Percentiles rank a stretch among this genome's conserved stretches.
Evolutionary conservation across 2,329 filamentous ascomycete genomes (phyloP).

Genomic region (Diaporthe batatas): DNA sequence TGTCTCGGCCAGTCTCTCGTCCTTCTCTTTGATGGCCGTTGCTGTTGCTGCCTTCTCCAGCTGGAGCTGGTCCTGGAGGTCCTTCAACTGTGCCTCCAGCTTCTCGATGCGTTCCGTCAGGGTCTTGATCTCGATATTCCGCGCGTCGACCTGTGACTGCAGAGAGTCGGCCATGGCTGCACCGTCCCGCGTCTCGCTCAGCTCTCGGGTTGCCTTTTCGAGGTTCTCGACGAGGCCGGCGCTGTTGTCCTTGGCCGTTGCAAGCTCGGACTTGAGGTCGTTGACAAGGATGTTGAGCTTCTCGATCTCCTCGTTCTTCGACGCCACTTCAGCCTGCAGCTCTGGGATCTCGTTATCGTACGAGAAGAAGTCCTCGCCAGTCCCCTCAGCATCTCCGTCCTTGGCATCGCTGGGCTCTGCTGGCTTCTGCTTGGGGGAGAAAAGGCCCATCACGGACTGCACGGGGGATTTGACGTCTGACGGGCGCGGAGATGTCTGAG

Average conservation of each 20-base stretch:
- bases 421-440: constrained; percentile 62
- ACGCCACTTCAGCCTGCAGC: constrained; percentile 79
- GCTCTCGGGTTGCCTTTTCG: constrained; percentile 75
- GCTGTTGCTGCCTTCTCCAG: constrained; percentile 45
- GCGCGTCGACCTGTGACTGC: constrained; percentile 64
- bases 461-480: constrained; percentile 60
- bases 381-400: constrained; percentile 52
- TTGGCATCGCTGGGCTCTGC: constrained; percentile 46
- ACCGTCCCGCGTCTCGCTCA: constrained; percentile 63
- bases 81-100: constrained; percentile 59
- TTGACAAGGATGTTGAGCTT: constrained; percentile 78
- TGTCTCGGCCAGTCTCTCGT: constrained; percentile 53
- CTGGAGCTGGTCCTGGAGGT: constrained; percentile 56
- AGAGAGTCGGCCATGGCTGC: constrained; percentile 58
- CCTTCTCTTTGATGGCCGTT: constrained; percentile 50
- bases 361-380: constrained; percentile 85
- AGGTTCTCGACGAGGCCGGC: constrained; percentile 75
- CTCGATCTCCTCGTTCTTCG: constrained; percentile 78
- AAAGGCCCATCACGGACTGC: constrained; percentile 62
- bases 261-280: constrained; percentile 77
- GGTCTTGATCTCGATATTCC: constrained; percentile 61
- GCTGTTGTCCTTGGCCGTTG: constrained; percentile 78
- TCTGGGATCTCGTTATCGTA: constrained; percentile 89
- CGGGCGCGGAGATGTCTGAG: constrained; percentile 44
- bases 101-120: constrained; percentile 64